Base-by-base conservation (phyloP, 371 early-diverging fungal genomes). In the Smittium culicis region DNA sequence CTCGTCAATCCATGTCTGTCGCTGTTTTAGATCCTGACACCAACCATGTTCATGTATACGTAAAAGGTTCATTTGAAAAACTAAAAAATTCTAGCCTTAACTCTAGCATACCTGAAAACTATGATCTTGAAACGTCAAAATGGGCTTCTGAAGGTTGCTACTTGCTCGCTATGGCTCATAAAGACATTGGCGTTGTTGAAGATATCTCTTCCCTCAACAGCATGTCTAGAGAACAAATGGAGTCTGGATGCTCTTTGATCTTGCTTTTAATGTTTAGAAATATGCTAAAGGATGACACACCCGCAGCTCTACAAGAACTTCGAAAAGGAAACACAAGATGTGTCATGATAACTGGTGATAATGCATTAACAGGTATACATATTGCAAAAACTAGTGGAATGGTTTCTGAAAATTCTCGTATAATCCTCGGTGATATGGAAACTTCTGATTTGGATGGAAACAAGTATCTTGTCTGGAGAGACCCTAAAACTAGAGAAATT, bases 271-370 rank as follows among this genome's bases (percentile, higher is more conserved):
- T 93, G 32, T 91, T 95, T 73, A 82, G 86, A 57, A 93, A 94
- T 73, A 74, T 83, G 70, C 75, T 92, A 20, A 95, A 93, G 73
- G 72, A 69, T 14, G 90, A 88, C 63, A 87, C 91, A 0, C 70
- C 70, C 1, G 74, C 73, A 16, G 88, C 87, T 1, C 82, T 95
- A 33, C 68, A 72, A 20, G 81, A 85, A 64, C 83, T 95, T 60
- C 82, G 84, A 64, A 72, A 77, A 1, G 93, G 91, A 0, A 85
- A 83, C 33, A 83, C 87, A 27, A 82, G 89, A 34, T 79, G 77
- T 30, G 83, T 91, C 8, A 95, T 95, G 90, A 88, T 91, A 69
- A 94, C 96, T 1, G 96, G 96, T 58, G 96, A 95, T 74, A 87
- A 88, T 65, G 85, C 90, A 1, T 77, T 88, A 57, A 95, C 94